phyloP scores from a whole-genome alignment of 1,139 yeast genomes.

The Geotrichum citri-aurantii region DNA sequence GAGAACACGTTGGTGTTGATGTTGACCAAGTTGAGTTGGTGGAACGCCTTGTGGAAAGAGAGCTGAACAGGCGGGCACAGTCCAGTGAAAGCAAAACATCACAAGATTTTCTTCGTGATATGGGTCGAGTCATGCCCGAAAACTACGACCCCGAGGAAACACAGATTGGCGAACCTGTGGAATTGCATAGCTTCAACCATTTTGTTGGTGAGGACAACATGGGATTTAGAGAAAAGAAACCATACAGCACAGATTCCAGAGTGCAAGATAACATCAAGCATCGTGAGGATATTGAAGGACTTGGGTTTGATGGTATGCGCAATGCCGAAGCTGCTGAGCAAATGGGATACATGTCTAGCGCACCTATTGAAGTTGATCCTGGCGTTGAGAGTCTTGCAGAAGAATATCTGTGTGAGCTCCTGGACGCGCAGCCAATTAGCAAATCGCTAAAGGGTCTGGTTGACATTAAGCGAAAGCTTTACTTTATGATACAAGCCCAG shows the following conservation, averaged over 20 bases:
- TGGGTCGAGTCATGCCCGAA: conserved; percentile 11
- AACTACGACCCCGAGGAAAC: conserved; percentile 9
- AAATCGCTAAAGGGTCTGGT: conserved; percentile 5
- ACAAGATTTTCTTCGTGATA: conserved; percentile 8
- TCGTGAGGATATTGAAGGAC: conserved; percentile 66
- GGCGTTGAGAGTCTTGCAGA: conserved; percentile 41
- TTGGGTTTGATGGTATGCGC: conserved; percentile 51
- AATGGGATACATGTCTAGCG: conserved; percentile 9
- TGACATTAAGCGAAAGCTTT: conserved; percentile 20
- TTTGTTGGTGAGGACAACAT: conserved; percentile 82
- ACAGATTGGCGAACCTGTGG: conserved; percentile 9
- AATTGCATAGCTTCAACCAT: conserved; percentile 63
- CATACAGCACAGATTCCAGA: conserved; percentile 73
- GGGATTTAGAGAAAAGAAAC: conserved; percentile 80
- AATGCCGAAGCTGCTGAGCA: conserved; percentile 19
- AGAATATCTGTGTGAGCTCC: conserved; percentile 17
- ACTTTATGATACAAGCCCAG: conserved; percentile 18
- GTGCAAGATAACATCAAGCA: conserved; percentile 64
- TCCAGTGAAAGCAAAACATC: background rate
- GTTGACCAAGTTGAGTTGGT: conserved; percentile 82
- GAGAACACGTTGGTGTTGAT: conserved; percentile 93
- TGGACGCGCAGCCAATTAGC: conserved; percentile 18
- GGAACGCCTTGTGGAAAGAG: conserved; percentile 45
- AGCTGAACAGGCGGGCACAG: conserved; percentile 3
- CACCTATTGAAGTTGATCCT: conserved; percentile 38